Conservation (phyloP, 2,329 filamentous ascomycete genomes). For the Orbilia ellipsospora region DNA sequence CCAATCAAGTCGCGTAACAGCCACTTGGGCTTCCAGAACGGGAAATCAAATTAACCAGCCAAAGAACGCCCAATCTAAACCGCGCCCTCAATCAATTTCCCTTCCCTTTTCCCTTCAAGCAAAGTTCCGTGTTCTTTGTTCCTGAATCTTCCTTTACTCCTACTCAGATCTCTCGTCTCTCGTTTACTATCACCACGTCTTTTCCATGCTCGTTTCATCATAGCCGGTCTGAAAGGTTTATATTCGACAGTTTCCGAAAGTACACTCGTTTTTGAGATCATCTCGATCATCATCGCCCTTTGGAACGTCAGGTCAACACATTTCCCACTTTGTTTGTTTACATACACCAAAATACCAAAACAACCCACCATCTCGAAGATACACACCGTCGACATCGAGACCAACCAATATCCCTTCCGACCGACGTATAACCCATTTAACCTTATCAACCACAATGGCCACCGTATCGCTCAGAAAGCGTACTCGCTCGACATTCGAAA, state of each 20-base stretch:
- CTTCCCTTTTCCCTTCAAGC: too few species aligned
- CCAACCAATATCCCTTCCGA: not conserved
- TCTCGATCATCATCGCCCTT: constrained; percentile 19
- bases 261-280: constrained; percentile 18
- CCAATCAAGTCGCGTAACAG: constrained; percentile 45
- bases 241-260: constrained; percentile 1
- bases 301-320: constrained; percentile 46
- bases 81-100: too few species aligned
- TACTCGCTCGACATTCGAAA: constrained; percentile 45
- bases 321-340: constrained; percentile 48
- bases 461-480: constrained; percentile 42
- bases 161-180: constrained; percentile 7
- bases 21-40: constrained; percentile 37
- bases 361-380: not conserved
- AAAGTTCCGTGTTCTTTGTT: too few species aligned
- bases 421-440: constrained; percentile 4
- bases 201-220: constrained; percentile 9
- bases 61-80: constrained; percentile 19
- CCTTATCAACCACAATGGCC: constrained; percentile 28
- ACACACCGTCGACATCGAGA: constrained; percentile 5
- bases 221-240: not conserved
- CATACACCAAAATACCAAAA: constrained; percentile 11
- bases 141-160: too few species aligned
- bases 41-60: constrained; percentile 39
- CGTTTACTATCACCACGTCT: not conserved